Base-by-base conservation (phyloP, 139 green algal genomes). In the Ulvella scutata region DNA sequence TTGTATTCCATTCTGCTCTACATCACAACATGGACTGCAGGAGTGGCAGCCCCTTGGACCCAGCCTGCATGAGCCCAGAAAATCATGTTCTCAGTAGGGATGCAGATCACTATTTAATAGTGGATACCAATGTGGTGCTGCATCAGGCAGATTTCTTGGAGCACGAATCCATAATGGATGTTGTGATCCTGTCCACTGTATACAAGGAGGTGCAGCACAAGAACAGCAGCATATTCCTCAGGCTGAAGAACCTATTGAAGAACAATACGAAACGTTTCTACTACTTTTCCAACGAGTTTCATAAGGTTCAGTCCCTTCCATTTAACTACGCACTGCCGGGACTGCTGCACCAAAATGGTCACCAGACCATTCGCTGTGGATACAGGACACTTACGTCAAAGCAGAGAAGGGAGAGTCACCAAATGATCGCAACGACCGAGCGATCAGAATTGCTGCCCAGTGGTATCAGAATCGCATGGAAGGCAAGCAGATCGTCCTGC, bases 361-460 rank as follows among this genome's bases (percentile, higher is more conserved):
- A 4, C 0, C n/a, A n/a, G n/a, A n/a, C 36, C 35, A 38, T 9
- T 79, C 34, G 20, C 10, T 44, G 4, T 73, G 60, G 61, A 26
- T 39, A 21, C 84, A 89, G 88, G 89, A 91, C 7, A 96, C 91
- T 0, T 92, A 88, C 61, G 80, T 94, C 17, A 84, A 83, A 74
- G 73, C 80, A 35, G 75, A 85, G 17, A 40, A 80, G 1, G 87
- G 88, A 10, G 94, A 99, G 84, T 86, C 75, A 2, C 86, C 90
- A 36, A 99, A 99, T 77, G 94, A 99, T 86, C 82, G 94, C n/a
- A 99, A 99, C 80, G 94, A 99, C 84, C 81, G 94, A n/a, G 94
- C 94, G 31, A 97, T 98, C n/a, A 81, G 94, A 0, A 83, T 90
- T 4, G 92, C 85, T 13, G 85, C 89, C 0, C 75, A 79, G 26